These are phyloP conservation scores for Gossypium gossypioides DNA, from an alignment of 441 rosid genomes.

Conservation along the genomic window DNA sequence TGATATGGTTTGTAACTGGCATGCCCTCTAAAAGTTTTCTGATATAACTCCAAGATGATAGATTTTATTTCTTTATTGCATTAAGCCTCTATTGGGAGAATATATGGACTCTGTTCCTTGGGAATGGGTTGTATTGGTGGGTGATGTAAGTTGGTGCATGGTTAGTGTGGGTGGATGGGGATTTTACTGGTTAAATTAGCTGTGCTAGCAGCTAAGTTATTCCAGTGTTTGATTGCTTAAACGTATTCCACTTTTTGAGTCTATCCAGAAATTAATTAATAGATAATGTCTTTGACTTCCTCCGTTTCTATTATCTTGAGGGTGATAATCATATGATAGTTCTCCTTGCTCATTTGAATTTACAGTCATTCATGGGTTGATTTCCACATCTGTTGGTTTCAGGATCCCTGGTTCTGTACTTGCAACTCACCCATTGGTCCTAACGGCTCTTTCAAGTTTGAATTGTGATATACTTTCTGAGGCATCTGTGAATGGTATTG, in stretches of 20 bases:
- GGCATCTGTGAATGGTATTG: conserved; percentile 93
- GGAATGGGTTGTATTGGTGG: not conserved
- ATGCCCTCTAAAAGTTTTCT: conserved; percentile 2
- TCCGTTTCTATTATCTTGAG: not conserved
- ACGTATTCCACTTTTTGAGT: not conserved
- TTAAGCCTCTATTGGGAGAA: not conserved
- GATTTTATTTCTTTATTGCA: not conserved
- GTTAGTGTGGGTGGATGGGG: not conserved
- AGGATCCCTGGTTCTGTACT: conserved; percentile 81
- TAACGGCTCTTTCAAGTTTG: conserved; percentile 83
- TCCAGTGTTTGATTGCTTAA: not conserved
- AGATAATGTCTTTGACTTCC: conserved; percentile 2
- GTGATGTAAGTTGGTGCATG: not conserved
- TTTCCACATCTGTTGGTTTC: conserved; percentile 34
- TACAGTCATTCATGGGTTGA: not conserved
- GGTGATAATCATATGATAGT: not conserved
- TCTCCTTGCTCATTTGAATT: conserved; percentile 7
- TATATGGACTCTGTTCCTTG: not conserved
- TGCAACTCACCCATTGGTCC: conserved; percentile 88
- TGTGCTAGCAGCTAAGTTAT: not conserved
- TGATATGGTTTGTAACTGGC: not conserved
- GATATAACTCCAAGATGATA: not conserved
- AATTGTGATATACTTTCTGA: conserved; percentile 80
- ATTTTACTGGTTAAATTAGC: not conserved
- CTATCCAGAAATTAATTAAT: not conserved